Evolutionary conservation across 352 stramenopile genomes (phyloP).

Genomic region (Globisporangium middletonii): DNA sequence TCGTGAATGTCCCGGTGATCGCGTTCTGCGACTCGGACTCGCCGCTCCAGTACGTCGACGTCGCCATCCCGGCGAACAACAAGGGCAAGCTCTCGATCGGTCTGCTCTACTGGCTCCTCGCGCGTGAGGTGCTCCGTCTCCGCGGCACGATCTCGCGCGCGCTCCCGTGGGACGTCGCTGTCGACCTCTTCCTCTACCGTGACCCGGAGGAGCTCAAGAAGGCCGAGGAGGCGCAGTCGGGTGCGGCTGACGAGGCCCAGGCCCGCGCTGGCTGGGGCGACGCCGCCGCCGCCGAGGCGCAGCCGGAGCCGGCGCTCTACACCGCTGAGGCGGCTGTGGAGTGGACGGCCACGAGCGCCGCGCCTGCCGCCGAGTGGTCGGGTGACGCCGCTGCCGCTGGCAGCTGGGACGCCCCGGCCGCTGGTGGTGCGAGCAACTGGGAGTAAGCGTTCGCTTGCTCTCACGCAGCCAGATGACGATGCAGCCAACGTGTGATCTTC

Average conservation of each 20-base stretch:
- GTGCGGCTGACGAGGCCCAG: conserved; percentile 70
- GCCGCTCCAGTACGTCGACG: conserved; percentile 98
- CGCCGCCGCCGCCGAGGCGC: conserved; percentile 25
- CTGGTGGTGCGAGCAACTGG: conserved; percentile 45
- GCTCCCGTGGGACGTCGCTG: conserved; percentile 96
- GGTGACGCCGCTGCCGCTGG: conserved; percentile 47
- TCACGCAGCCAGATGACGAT: conserved; percentile 2
- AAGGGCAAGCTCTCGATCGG: conserved; percentile 99
- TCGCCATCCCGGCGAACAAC: conserved; percentile 99
- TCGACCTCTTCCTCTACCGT: conserved; percentile 99
- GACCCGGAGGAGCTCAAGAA: conserved; percentile 99
- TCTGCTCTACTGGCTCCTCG: conserved; percentile 99
- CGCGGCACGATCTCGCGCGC: conserved; percentile 94
- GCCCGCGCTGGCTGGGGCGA: conserved; percentile 71
- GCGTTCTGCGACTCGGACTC: conserved; percentile 99
- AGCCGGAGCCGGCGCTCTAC: conserved; percentile 51
- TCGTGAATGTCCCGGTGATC: conserved; percentile 99
- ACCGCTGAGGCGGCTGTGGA: conserved; percentile 44
- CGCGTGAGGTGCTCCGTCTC: conserved; percentile 97
- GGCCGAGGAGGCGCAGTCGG: conserved; percentile 94
- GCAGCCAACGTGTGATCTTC: conserved; percentile 4
- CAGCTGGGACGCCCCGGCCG: conserved; percentile 52
- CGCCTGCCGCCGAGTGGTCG: conserved; percentile 67
- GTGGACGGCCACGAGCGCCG: conserved; percentile 44
- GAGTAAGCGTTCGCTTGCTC: conserved; percentile 55